These are phyloP conservation scores for Leccinum colubrinum DNA, from an alignment of 1,284 basidiomycete genomes.

Conservation along the genomic window DNA sequence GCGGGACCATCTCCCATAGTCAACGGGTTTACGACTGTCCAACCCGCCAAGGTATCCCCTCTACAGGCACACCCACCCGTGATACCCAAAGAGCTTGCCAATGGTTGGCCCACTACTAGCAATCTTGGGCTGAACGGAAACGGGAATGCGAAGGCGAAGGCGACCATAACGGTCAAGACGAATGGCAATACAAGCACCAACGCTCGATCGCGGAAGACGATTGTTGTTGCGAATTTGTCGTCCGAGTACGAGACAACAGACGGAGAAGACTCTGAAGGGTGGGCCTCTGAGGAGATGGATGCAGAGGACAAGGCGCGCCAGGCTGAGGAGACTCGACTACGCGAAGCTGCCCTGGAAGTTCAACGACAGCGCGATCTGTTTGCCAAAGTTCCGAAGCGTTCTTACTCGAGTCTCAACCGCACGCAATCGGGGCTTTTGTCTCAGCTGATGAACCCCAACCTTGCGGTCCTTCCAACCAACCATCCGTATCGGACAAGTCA, in stretches of 20 bases:
- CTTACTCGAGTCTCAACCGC: slow-evolving; percentile 58
- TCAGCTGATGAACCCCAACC: slow-evolving; percentile 69
- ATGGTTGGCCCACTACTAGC: slow-evolving; percentile 1
- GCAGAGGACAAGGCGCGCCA: slow-evolving; percentile 34
- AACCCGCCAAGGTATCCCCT: slow-evolving; percentile 12
- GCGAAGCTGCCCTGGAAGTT: slow-evolving; percentile 56
- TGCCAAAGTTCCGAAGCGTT: slow-evolving; percentile 67
- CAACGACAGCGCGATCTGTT: slow-evolving; percentile 76
- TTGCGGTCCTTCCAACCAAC: slow-evolving; percentile 51
- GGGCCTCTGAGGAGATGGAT: slow-evolving; percentile 53
- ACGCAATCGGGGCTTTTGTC: slow-evolving; percentile 60
- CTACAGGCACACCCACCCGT: slow-evolving; percentile 16
- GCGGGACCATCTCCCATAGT: neutral
- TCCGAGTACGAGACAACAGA: slow-evolving; percentile 48
- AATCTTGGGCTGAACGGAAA: slow-evolving; percentile 18
- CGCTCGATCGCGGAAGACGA: slow-evolving; percentile 31
- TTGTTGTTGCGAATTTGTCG: slow-evolving; percentile 32
- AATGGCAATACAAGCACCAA: slow-evolving; percentile 16
- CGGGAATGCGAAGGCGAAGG: slow-evolving; percentile 13
- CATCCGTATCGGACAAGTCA: slow-evolving; percentile 58
- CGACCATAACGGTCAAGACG: slow-evolving; percentile 7
- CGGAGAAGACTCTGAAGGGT: slow-evolving; percentile 49
- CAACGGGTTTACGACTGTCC: slow-evolving; percentile 18
- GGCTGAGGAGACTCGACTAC: slow-evolving; percentile 35
- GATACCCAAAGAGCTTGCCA: slow-evolving; percentile 17